Evolutionary conservation across 345 rosid genomes (phyloP).

Genomic region (Populus ilicifolia): DNA sequence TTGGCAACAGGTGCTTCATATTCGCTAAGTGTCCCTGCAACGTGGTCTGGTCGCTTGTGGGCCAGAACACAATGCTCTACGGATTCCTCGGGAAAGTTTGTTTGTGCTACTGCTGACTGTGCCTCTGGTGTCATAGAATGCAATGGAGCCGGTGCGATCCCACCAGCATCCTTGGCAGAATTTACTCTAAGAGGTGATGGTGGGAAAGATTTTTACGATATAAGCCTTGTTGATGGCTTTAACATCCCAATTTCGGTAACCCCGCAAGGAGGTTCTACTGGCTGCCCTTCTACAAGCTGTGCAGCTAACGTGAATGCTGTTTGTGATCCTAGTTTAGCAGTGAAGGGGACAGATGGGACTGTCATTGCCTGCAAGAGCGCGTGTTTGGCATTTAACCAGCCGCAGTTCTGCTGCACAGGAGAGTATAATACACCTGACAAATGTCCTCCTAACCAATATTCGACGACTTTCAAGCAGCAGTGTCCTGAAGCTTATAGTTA

Average conservation of each 20-base stretch:
- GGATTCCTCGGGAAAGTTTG: slow-evolving; percentile 32
- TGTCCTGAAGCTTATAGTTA: too few relatives aligned
- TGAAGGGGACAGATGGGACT: slow-evolving; percentile 12
- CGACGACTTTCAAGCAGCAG: too few relatives aligned
- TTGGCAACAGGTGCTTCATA: slow-evolving; percentile 24
- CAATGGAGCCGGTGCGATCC: slow-evolving; percentile 39
- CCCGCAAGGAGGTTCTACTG: too few relatives aligned
- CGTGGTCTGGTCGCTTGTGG: slow-evolving; percentile 54
- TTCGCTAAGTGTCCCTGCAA: slow-evolving; percentile 25
- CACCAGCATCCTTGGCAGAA: background rate
- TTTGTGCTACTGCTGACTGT: slow-evolving; percentile 41
- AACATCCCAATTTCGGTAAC: too few relatives aligned
- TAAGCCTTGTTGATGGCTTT: too few relatives aligned
- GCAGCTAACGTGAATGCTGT: too few relatives aligned
- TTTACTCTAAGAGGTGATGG: too few relatives aligned
- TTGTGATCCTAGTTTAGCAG: slow-evolving; percentile 28
- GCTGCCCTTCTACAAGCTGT: too few relatives aligned
- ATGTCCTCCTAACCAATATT: slow-evolving; percentile 39
- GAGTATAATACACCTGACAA: slow-evolving; percentile 31
- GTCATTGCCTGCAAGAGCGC: slow-evolving; percentile 13
- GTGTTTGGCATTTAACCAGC: background rate
- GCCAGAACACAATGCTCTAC: slow-evolving; percentile 39
- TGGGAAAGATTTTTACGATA: too few relatives aligned
- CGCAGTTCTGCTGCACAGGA: slow-evolving; percentile 44
- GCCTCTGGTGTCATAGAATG: slow-evolving; percentile 31